Base-by-base conservation (phyloP, 164 flowering plant species). In the Platanus orientalis region DNA sequence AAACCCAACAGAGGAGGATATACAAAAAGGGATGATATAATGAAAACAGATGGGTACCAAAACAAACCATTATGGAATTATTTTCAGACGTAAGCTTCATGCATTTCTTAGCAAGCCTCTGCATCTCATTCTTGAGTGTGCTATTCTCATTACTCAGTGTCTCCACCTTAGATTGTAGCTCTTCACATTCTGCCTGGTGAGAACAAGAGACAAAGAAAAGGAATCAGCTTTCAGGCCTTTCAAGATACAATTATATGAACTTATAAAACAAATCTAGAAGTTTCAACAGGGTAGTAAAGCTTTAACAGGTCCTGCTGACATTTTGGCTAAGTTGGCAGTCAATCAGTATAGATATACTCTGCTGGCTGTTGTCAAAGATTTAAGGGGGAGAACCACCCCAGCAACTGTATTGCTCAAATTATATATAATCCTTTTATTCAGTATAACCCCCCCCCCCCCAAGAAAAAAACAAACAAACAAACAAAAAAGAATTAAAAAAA, bases 131-230 rank as follows among this genome's bases (percentile, higher is more conserved):
- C 69, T 79, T 74, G 48, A 90, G 84, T 1, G 63, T 61, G n/a
- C 54, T 79, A 61, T 88, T 89, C 57, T 90, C 96, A 65, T 48
- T 77, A 68, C 29, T 81, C 79, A 90, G 66, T 16, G 63, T 54
- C 64, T 88, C 89, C 53, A 89, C 96, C 71, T 80, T 79, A 16
- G 66, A 70, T 65, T 88, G 94, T 60, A 93, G 80, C 68, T 93
- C 94, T 72, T 93, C 97, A 76, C 96, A 90, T 77, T 90, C 98
- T 0, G 97, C 96, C 97, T 93, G 72, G 47, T 25, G 7, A 58
- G 39, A 47, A 9, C n/a, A 56, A 24, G 45, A 52, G 16, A 45
- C 3, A 51, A 23, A 42, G 16, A 14, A 10, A 42, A 14, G 10
- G 10, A 56, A 2, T 21, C 30, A 14, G 25, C 26, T 42, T 42